Conservation (phyloP, 2,329 filamentous ascomycete species). For the Diplocarpon mali region DNA sequence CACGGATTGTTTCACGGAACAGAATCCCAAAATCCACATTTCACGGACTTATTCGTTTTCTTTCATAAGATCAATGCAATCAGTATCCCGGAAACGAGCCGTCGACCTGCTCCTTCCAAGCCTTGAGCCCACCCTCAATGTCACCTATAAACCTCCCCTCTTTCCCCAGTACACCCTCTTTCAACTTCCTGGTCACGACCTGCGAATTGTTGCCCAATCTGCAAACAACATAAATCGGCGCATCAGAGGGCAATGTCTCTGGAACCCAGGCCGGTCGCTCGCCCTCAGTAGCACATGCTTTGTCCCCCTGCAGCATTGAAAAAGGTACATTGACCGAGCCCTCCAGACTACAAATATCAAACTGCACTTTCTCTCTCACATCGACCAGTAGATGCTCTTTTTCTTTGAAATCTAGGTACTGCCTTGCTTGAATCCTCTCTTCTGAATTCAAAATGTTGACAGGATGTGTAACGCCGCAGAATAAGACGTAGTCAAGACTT, state of each 20-base stretch:
- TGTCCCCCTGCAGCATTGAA: constrained; percentile 34
- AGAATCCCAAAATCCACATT: not conserved
- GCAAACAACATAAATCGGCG: constrained; percentile 61
- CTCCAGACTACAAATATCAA: constrained; percentile 64
- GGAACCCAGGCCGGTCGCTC: constrained; percentile 30
- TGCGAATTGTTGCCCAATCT: constrained; percentile 72
- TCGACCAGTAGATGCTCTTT: constrained; percentile 57
- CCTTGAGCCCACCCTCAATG: constrained; percentile 57
- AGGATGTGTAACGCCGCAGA: constrained; percentile 58
- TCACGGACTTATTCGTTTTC: not conserved
- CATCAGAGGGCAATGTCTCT: constrained; percentile 29
- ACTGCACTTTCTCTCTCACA: constrained; percentile 76
- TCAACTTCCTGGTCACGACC: constrained; percentile 52
- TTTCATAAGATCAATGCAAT: not conserved
- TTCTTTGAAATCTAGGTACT: constrained; percentile 35
- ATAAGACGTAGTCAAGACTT: constrained; percentile 71
- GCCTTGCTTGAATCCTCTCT: constrained; percentile 55
- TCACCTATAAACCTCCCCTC: constrained; percentile 52
- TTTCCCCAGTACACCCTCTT: constrained; percentile 41
- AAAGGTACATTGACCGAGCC: constrained; percentile 69
- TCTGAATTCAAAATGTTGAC: constrained; percentile 46
- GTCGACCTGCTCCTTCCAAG: constrained; percentile 64
- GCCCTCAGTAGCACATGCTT: constrained; percentile 7
- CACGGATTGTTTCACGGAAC: too few species aligned
- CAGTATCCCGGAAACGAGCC: constrained; percentile 44